Conservation (phyloP, 345 rosid genomes). For the Salix suchowensis region DNA sequence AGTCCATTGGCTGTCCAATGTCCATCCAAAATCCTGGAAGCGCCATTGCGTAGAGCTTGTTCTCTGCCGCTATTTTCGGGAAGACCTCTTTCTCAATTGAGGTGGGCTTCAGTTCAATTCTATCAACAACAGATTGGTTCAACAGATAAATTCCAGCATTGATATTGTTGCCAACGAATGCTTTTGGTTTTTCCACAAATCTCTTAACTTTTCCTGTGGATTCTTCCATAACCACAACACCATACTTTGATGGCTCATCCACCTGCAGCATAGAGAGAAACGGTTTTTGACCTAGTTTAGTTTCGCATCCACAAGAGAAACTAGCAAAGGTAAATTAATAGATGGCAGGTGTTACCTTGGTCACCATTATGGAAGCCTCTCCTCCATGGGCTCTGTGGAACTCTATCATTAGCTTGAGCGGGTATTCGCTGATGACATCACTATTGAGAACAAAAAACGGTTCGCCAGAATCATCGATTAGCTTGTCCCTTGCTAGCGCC, state of each 20-base stretch:
- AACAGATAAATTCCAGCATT: conserved; percentile 87
- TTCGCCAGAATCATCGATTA: conserved; percentile 64
- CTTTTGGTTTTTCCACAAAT: conserved; percentile 84
- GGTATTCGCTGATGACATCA: conserved; percentile 91
- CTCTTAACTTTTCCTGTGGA: conserved; percentile 65
- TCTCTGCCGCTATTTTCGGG: conserved; percentile 75
- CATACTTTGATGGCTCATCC: conserved; percentile 93
- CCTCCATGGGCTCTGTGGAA: conserved; percentile 86
- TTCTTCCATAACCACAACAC: conserved; percentile 90
- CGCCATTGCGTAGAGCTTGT: conserved; percentile 78
- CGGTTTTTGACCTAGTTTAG: too few relatives aligned
- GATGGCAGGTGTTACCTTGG: conserved; percentile 47
- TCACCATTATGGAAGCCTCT: conserved; percentile 95
- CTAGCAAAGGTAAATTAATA: too few relatives aligned
- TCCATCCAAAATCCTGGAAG: conserved; percentile 99
- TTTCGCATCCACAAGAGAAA: too few relatives aligned
- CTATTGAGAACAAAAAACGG: conserved; percentile 95
- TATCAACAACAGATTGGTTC: conserved; percentile 77
- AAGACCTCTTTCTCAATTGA: conserved; percentile 90
- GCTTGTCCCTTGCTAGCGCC: conserved; percentile 88
- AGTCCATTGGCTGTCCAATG: conserved; percentile 90
- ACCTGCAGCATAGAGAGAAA: conserved; percentile 37
- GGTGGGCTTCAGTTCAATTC: conserved; percentile 80
- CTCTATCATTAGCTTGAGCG: conserved; percentile 65
- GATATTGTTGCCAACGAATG: conserved; percentile 92